A percentile compares a stretch with the other conserved stretches of the same genome.
phyloP scores from a whole-genome alignment of 2,329 filamentous ascomycete species.

The Orbilia javanica region DNA sequence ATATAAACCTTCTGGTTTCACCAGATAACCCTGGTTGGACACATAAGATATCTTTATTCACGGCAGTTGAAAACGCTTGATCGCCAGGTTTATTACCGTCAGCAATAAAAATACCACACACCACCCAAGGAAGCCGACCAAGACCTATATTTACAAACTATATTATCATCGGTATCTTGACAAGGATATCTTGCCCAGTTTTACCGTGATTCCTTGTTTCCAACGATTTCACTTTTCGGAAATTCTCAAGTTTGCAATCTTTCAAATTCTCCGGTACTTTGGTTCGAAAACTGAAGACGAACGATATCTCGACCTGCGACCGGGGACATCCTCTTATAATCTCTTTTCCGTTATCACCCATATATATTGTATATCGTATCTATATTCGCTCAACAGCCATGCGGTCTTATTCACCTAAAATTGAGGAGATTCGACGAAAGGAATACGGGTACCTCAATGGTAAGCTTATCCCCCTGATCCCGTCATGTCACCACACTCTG shows the following conservation, averaged over 20 bases:
- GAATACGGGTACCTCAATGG: constrained; percentile 49
- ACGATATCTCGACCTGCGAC: too few relatives aligned
- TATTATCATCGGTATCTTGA: not conserved
- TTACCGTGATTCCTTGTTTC: not conserved
- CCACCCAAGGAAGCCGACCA: not conserved
- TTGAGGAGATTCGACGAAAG: constrained; percentile 46
- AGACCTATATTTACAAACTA: too few relatives aligned
- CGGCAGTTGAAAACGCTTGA: constrained; percentile 35
- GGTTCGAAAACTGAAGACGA: not conserved
- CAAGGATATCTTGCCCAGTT: not conserved
- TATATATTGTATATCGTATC: not conserved
- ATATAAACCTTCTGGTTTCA: not conserved
- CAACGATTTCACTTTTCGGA: not conserved
- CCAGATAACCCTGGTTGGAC: too few relatives aligned
- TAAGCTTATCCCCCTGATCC: constrained; percentile 18
- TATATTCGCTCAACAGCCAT: not conserved
- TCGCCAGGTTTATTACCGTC: not conserved
- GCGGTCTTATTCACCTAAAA: constrained; percentile 47
- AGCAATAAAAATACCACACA: constrained; percentile 10
- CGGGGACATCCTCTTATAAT: too few relatives aligned
- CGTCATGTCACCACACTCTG: not conserved
- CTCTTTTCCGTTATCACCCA: too few relatives aligned
- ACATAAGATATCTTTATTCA: not conserved
- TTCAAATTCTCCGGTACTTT: not conserved
- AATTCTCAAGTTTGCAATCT: not conserved